A percentile compares a stretch with the other conserved stretches of the same genome.
Evolutionary conservation across 2,329 filamentous ascomycete genomes (phyloP).

Genomic region (Leptographium galeiforme): DNA sequence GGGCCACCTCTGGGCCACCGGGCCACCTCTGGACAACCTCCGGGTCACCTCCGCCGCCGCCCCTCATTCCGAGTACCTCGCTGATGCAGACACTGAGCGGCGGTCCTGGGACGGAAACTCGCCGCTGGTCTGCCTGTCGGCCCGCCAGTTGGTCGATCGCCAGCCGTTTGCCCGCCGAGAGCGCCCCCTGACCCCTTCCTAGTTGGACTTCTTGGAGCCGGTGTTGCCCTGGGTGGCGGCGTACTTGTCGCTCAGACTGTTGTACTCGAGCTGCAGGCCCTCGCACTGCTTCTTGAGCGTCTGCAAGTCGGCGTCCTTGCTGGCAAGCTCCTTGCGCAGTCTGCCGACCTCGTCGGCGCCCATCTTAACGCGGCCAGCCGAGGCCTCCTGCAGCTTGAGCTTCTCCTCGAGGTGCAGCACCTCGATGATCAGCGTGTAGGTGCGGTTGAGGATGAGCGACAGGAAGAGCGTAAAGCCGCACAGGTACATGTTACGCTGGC

Average conservation of each 20-base stretch:
- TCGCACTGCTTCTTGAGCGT: conserved; percentile 86
- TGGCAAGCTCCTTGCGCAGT: conserved; percentile 57
- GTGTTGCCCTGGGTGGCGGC: conserved; percentile 38
- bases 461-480: conserved; percentile 99
- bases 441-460: conserved; percentile 96
- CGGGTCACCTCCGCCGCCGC: too few species aligned
- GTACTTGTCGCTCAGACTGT: conserved; percentile 73
- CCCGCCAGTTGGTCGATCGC: too few species aligned
- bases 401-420: conserved; percentile 84
- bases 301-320: conserved; percentile 72
- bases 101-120: too few species aligned
- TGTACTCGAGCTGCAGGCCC: conserved; percentile 73
- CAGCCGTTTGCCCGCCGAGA: too few species aligned
- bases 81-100: too few species aligned
- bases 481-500: conserved; percentile 99
- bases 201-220: conserved; percentile 46
- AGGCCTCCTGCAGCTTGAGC: conserved; percentile 64
- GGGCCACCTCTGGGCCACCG: too few species aligned
- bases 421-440: conserved; percentile 94
- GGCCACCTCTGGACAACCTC: too few species aligned
- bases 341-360: conserved; percentile 60
- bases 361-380: conserved; percentile 43
- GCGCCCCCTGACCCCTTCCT: conserved; percentile 12
- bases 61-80: too few species aligned
- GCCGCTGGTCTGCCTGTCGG: too few species aligned